phyloP scores from a whole-genome alignment of 2,329 filamentous ascomycete genomes.

The Thielaviopsis musarum region DNA sequence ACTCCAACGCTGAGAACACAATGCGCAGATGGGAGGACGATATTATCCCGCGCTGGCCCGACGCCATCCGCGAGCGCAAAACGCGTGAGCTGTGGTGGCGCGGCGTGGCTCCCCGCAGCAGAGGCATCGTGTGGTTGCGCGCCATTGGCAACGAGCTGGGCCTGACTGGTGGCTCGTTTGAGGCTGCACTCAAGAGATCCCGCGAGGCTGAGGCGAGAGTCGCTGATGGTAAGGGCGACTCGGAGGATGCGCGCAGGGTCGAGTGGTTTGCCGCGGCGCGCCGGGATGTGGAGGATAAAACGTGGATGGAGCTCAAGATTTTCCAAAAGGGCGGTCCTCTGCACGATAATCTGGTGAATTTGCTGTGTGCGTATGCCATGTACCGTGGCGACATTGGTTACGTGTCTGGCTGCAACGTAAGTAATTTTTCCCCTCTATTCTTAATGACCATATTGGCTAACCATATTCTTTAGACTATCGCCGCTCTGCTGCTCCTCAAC shows the following conservation, averaged over 20 bases:
- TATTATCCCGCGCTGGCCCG: constrained; percentile 59
- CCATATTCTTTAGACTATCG: constrained; percentile 40
- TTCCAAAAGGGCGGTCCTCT: constrained; percentile 52
- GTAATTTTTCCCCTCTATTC: constrained; percentile 19
- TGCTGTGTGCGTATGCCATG: constrained; percentile 64
- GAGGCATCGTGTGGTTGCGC: constrained; percentile 51
- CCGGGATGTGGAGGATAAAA: constrained; percentile 43
- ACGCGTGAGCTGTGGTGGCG: constrained; percentile 72
- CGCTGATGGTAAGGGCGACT: constrained; percentile 30
- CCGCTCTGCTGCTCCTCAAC: constrained; percentile 57
- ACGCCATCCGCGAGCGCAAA: constrained; percentile 48
- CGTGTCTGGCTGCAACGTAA: constrained; percentile 55
- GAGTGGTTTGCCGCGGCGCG: constrained; percentile 48
- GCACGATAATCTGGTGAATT: constrained; percentile 49
- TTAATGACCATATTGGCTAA: constrained; percentile 16
- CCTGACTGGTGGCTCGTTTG: constrained; percentile 49
- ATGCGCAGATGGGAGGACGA: constrained; percentile 59
- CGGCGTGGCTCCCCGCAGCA: constrained; percentile 53
- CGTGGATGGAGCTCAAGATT: constrained; percentile 57
- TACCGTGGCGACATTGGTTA: constrained; percentile 73
- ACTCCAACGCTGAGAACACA: constrained; percentile 35
- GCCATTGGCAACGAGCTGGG: constrained; percentile 61
- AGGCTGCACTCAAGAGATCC: constrained; percentile 52
- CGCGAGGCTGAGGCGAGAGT: constrained; percentile 42
- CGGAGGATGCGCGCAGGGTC: constrained; percentile 37